These are phyloP conservation scores for Colletotrichum simmondsii DNA, from an alignment of 2,329 filamentous ascomycete species.

Conservation along the genomic window DNA sequence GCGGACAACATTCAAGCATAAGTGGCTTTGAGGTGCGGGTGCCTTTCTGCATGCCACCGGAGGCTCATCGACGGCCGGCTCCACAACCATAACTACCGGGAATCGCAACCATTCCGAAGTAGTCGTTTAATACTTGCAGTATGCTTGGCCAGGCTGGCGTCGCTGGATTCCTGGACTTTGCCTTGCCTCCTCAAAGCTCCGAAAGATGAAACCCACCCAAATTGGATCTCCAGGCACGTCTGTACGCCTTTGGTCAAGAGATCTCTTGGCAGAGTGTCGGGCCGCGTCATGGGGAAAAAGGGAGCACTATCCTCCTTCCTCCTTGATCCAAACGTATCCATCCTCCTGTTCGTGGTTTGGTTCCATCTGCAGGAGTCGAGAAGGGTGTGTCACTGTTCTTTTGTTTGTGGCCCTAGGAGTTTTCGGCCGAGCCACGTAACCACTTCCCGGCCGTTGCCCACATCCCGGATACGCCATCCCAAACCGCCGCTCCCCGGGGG, in stretches of 20 bases:
- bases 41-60: neutral
- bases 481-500: slow-evolving; percentile 7
- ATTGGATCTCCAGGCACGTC: slow-evolving; percentile 12
- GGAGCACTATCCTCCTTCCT: neutral
- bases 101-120: neutral
- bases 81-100: slow-evolving; percentile 14
- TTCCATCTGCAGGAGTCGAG: neutral
- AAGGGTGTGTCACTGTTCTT: neutral
- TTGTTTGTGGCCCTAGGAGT: neutral
- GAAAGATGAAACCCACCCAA: slow-evolving; percentile 17
- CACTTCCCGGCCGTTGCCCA: slow-evolving; percentile 9
- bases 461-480: slow-evolving; percentile 25
- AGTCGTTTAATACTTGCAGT: neutral
- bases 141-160: neutral
- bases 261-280: slow-evolving; percentile 13
- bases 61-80: slow-evolving; percentile 3
- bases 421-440: slow-evolving; percentile 28
- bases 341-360: neutral
- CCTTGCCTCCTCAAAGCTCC: neutral
- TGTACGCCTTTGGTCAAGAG: slow-evolving; percentile 1
- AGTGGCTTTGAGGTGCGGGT: neutral
- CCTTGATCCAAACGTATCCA: neutral
- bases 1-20: slow-evolving; percentile 18
- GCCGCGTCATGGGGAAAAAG: slow-evolving; percentile 10
- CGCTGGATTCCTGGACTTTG: too few species aligned